Base-by-base conservation (phyloP, 1,284 basidiomycete genomes). In the Sanghuangporus sanghuang region DNA sequence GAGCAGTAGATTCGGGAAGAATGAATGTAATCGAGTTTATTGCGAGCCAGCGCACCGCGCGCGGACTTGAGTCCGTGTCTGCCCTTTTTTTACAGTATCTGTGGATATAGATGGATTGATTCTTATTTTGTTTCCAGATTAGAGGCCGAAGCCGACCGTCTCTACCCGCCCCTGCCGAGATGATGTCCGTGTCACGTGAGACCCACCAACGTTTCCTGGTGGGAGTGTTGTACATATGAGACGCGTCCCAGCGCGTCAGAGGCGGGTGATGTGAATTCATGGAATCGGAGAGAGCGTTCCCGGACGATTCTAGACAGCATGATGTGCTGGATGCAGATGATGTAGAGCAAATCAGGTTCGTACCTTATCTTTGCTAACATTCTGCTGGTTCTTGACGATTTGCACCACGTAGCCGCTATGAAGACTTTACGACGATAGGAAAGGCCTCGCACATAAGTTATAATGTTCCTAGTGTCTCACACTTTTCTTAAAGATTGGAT, bases 361-460 rank as follows among this genome's bases (percentile, higher is more conserved):
- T 68, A 42, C 44, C 32, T 55, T 27, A 55, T 18, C 27, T 64
- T n/a, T 46, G 27, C 9, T 53, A 49, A 38, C 39, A 16, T n/a
- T 46, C 16, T 32, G 23, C 40, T 57, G 42, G n/a, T 52, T 50
- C 18, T 35, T 46, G 57, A 49, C 57, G 46, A 27, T 39, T 21
- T 36, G 35, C 21, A 32, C 18, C 39, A 21, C 54, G 23, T 71
- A 91, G 89, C 68, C 86, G 86, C 63, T 90, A 91, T 77, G 85
- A 89, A 76, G 93, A 96, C 77, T 96, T 96, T 72, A 90, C 87
- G 27, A 90, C 88, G 38, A 89, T 90, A 62, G 88, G 87, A 86
- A 68, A 70, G 80, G 74, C 57, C 12, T 39, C 39, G 8, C 14
- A 49, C 16, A 21, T n/a, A 32, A 39, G 16, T 40, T n/a, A 49